phyloP scores from a whole-genome alignment of 306 rosid species.

The Crotalaria pallida region DNA sequence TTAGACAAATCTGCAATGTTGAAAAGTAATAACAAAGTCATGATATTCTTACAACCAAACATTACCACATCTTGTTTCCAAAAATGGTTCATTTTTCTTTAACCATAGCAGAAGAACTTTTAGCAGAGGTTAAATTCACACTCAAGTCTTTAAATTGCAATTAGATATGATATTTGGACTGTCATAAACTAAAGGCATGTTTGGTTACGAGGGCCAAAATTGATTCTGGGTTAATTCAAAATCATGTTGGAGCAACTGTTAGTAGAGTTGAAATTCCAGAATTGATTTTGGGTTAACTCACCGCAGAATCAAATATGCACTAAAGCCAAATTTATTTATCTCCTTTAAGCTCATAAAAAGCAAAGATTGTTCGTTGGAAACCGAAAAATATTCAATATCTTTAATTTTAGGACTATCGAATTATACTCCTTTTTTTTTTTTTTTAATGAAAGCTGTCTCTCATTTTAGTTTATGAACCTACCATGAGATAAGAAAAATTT shows the following conservation, averaged over 20 bases:
- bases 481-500: too few relatives aligned
- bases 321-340: background rate
- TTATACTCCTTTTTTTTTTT: background rate
- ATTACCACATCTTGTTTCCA: background rate
- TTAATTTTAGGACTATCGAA: too few relatives aligned
- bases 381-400: background rate
- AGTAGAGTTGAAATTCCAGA: too few relatives aligned
- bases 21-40: background rate
- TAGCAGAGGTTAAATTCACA: background rate
- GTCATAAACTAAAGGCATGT: background rate
- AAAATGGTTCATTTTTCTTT: background rate
- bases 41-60: background rate
- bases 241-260: too few relatives aligned
- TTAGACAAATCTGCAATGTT: conserved; percentile 52
- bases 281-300: too few relatives aligned
- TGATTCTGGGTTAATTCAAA: too few relatives aligned
- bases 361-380: background rate
- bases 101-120: background rate
- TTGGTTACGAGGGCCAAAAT: too few relatives aligned
- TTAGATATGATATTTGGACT: background rate
- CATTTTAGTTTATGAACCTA: background rate
- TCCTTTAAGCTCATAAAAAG: background rate
- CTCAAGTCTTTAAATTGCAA: background rate
- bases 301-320: too few relatives aligned
- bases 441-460: too few relatives aligned